These are phyloP conservation scores for Ceratocystis harringtonii DNA, from an alignment of 2,329 filamentous ascomycete genomes.

Conservation along the genomic window DNA sequence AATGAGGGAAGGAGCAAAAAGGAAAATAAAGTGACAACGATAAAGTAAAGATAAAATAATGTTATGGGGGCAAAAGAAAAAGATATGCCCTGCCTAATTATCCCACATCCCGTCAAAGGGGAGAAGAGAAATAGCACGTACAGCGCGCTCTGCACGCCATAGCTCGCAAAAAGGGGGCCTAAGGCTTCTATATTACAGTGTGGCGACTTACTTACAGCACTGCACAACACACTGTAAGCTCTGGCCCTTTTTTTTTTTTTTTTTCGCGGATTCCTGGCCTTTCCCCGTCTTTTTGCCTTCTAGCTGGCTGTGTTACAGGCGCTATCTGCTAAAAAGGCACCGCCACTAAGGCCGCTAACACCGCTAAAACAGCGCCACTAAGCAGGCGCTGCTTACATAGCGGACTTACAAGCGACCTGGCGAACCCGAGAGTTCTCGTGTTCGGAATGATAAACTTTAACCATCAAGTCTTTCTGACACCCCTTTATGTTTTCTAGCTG, in stretches of 20 bases:
- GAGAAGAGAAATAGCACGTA: background rate
- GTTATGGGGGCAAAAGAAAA: background rate
- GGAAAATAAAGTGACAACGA: background rate
- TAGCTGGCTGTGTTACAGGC: background rate
- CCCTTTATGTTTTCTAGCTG: too few species aligned
- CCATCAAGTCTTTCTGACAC: too few species aligned
- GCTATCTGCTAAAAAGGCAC: background rate
- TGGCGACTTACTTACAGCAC: background rate
- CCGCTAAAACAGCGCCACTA: background rate
- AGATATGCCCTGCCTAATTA: background rate
- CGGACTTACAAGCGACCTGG: background rate
- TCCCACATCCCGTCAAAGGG: background rate
- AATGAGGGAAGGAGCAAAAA: constrained; percentile 2
- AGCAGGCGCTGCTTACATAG: background rate
- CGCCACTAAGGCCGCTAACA: background rate
- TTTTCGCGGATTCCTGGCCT: too few species aligned
- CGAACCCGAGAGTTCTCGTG: background rate
- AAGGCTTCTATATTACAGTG: background rate
- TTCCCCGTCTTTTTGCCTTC: background rate
- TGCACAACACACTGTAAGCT: background rate
- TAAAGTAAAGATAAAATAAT: background rate
- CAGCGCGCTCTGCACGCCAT: background rate
- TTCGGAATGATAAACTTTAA: background rate
- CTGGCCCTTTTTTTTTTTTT: background rate
- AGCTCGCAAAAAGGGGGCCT: background rate